Percentiles rank a stretch among this genome's conserved stretches.
Conservation (phyloP, 1,284 basidiomycete genomes). For the Pyrrhoderma lamaoense region DNA sequence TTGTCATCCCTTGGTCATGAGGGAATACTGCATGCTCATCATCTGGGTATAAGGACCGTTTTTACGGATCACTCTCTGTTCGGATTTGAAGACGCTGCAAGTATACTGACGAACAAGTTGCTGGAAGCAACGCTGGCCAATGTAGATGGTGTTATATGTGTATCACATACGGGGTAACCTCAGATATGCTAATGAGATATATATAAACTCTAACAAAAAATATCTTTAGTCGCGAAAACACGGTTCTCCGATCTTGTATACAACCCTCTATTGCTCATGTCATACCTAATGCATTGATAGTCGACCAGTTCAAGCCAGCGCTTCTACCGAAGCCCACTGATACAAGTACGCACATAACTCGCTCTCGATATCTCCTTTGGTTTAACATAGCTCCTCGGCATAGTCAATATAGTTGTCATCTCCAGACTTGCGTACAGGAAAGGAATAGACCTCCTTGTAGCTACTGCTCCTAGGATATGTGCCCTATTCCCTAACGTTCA, state of each 20-base stretch:
- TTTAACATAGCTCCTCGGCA: background rate
- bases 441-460: slow-evolving; percentile 92
- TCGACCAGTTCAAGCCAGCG: slow-evolving; percentile 74
- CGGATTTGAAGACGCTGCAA: slow-evolving; percentile 92
- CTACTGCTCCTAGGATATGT: slow-evolving; percentile 88
- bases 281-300: slow-evolving; percentile 92
- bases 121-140: slow-evolving; percentile 81
- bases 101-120: slow-evolving; percentile 95
- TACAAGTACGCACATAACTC: slow-evolving; percentile 48
- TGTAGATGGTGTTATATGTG: slow-evolving; percentile 91
- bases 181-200: background rate
- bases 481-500: slow-evolving; percentile 74
- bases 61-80: slow-evolving; percentile 98
- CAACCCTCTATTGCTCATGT: slow-evolving; percentile 68
- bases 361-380: background rate
- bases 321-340: slow-evolving; percentile 38
- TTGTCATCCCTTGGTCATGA: slow-evolving; percentile 90
- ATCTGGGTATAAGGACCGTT: slow-evolving; percentile 79
- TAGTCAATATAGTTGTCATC: slow-evolving; percentile 92
- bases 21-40: slow-evolving; percentile 81
- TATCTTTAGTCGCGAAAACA: slow-evolving; percentile 77
- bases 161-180: slow-evolving; percentile 88
- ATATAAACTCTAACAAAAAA: background rate
- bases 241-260: slow-evolving; percentile 79
- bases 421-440: slow-evolving; percentile 95